Evolutionary conservation across 1,139 yeast genomes (phyloP).

Genomic region (Taphrina deformans): DNA sequence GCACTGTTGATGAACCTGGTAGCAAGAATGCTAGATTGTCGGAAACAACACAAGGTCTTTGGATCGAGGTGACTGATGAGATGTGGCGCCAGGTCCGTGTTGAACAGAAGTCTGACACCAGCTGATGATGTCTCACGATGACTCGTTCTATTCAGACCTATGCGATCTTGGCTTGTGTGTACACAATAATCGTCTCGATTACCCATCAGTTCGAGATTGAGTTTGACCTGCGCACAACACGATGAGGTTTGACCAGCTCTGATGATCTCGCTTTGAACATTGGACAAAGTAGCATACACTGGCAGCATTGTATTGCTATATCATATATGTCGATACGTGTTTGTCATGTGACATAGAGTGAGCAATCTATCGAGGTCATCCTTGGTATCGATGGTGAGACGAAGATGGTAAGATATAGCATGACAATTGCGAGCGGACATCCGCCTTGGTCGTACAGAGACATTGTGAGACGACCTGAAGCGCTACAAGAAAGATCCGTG

Average conservation of each 20-base stretch:
- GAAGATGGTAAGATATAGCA: not conserved
- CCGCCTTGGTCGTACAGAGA: too few species aligned
- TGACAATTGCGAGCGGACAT: too few species aligned
- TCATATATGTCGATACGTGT: too few species aligned
- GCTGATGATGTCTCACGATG: not conserved
- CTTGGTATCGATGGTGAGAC: not conserved
- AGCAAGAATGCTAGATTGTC: not conserved
- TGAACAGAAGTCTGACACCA: conserved; percentile 1
- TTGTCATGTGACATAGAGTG: not conserved
- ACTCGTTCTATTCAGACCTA: too few species aligned
- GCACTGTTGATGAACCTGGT: not conserved
- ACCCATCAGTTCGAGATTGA: too few species aligned
- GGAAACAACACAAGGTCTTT: not conserved
- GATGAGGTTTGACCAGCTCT: too few species aligned
- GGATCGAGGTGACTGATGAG: not conserved
- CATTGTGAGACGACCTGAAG: not conserved
- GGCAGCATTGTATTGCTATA: too few species aligned
- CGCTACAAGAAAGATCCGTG: too few species aligned
- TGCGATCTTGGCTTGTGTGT: not conserved
- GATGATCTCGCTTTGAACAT: too few species aligned
- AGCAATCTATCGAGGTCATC: not conserved
- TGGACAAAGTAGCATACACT: too few species aligned
- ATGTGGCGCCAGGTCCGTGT: not conserved
- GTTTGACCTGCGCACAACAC: too few species aligned
- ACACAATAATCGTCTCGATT: not conserved